phyloP scores from a whole-genome alignment of 352 stramenopile genomes.

The Pythium pyrilobum region DNA sequence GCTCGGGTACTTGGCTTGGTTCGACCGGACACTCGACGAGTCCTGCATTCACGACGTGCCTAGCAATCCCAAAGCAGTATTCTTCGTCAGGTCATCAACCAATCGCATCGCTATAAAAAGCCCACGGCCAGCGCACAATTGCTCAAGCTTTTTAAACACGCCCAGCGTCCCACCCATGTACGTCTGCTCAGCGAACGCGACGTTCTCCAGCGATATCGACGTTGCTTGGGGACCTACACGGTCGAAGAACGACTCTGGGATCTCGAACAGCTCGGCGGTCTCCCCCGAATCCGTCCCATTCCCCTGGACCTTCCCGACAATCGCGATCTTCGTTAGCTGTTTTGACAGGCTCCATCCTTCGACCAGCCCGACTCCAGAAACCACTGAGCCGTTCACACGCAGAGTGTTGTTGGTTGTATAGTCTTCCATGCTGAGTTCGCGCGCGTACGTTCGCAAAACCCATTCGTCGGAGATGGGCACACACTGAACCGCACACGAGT shows the following conservation, averaged over 20 bases:
- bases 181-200: background rate
- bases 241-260: background rate
- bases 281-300: background rate
- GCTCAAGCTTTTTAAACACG: background rate
- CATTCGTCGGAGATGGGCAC: background rate
- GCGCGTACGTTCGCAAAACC: background rate
- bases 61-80: too few relatives aligned
- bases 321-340: background rate
- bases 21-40: too few relatives aligned
- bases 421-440: background rate
- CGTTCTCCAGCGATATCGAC: background rate
- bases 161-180: too few relatives aligned
- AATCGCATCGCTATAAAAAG: background rate
- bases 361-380: background rate
- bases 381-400: background rate
- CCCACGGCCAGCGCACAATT: background rate
- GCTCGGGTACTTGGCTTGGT: too few relatives aligned
- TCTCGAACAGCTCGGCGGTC: background rate
- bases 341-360: background rate
- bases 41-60: too few relatives aligned
- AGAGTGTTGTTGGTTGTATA: background rate
- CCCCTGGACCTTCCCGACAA: background rate
- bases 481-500: slow-evolving; percentile 1
- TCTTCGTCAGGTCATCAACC: too few relatives aligned
- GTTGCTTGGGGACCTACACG: background rate